Evolutionary conservation across 1,284 basidiomycete species (phyloP).

Genomic region (Ustilago sp.): DNA sequence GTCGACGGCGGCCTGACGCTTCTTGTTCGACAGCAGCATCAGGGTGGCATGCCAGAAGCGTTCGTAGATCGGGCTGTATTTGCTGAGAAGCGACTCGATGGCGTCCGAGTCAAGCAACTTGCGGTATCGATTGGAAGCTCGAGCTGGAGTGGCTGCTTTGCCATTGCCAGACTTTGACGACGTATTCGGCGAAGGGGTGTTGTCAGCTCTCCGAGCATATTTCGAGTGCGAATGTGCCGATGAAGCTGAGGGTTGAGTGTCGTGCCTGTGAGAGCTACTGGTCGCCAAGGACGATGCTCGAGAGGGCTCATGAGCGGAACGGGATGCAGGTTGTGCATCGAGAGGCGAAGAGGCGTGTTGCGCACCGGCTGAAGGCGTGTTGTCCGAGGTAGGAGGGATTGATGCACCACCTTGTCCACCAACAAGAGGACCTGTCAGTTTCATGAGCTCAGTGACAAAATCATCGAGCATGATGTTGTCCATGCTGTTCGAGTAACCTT

Average conservation of each 20-base stretch:
- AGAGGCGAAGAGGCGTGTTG: slow-evolving; percentile 17
- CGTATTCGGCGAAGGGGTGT: background rate
- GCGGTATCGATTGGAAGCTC: slow-evolving; percentile 35
- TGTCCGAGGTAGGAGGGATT: slow-evolving; percentile 15
- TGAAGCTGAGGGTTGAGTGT: background rate
- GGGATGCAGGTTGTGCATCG: background rate
- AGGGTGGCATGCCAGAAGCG: slow-evolving; percentile 53
- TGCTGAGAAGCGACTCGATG: slow-evolving; percentile 51
- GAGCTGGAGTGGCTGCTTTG: slow-evolving; percentile 16
- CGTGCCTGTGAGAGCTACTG: slow-evolving; percentile 2
- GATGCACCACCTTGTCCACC: slow-evolving; percentile 21
- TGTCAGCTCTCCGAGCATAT: background rate
- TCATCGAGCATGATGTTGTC: slow-evolving; percentile 56
- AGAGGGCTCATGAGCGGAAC: slow-evolving; percentile 3
- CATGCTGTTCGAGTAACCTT: slow-evolving; percentile 37
- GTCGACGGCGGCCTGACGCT: slow-evolving; percentile 45
- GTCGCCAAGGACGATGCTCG: slow-evolving; percentile 4
- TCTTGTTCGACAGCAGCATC: slow-evolving; percentile 40
- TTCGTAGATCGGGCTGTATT: slow-evolving; percentile 56
- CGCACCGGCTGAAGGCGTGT: slow-evolving; percentile 21
- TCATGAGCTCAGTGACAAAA: slow-evolving; percentile 57
- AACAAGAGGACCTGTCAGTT: slow-evolving; percentile 40
- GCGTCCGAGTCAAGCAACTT: slow-evolving; percentile 52
- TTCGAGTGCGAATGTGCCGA: background rate
- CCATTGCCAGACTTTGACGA: slow-evolving; percentile 12